Conservation (phyloP, 257 asterid genomes). For the Oldenlandia corymbosa region DNA sequence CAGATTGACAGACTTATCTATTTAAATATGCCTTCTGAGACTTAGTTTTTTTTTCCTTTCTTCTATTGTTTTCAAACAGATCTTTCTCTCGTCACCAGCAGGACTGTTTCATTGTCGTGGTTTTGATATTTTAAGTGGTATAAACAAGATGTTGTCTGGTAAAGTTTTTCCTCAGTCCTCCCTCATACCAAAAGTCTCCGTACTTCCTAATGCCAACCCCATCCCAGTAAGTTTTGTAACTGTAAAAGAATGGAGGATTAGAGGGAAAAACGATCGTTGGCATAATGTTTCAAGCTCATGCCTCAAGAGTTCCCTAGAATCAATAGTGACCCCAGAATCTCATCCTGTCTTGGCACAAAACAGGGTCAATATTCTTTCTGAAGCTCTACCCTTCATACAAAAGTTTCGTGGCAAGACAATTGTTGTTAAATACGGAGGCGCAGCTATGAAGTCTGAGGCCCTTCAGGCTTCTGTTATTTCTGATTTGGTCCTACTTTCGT, state of each 20-base stretch:
- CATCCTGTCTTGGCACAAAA: conserved; percentile 45
- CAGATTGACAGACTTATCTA: neutral
- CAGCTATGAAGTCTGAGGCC: conserved; percentile 76
- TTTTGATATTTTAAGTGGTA: neutral
- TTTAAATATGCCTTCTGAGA: neutral
- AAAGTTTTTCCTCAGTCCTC: conserved; percentile 37
- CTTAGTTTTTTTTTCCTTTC: neutral
- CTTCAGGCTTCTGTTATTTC: conserved; percentile 81
- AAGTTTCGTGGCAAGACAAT: conserved; percentile 74
- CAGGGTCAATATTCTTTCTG: conserved; percentile 64
- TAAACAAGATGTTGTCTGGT: conserved; percentile 36
- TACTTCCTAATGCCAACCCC: conserved; percentile 20
- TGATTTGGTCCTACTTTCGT: conserved; percentile 73
- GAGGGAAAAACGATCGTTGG: conserved; percentile 17
- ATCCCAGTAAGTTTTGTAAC: conserved; percentile 16
- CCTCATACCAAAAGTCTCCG: conserved; percentile 15
- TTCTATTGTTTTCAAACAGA: neutral
- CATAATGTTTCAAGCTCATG: conserved; percentile 20
- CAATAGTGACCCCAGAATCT: conserved; percentile 26
- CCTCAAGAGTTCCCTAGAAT: conserved; percentile 38
- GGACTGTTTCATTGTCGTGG: neutral
- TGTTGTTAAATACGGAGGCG: conserved; percentile 86
- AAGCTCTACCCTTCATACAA: conserved; percentile 74
- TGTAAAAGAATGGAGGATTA: conserved; percentile 8
- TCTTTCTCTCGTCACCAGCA: neutral